Base-by-base conservation (phyloP, 768 basidiomycete species). In the Lactifluus subvellereus region DNA sequence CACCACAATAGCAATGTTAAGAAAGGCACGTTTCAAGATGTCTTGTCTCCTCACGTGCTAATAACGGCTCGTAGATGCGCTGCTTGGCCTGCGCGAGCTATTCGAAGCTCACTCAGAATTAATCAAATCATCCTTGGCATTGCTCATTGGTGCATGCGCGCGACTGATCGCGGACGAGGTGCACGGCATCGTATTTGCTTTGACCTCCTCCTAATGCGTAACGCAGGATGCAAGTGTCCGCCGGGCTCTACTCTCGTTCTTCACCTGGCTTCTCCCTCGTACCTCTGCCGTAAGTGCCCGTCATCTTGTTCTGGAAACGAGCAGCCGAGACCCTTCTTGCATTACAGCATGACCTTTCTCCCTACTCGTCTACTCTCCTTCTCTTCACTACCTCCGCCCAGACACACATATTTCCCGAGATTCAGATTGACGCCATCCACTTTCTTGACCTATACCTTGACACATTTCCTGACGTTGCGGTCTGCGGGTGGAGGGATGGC, bases 351-450 rank as follows among this genome's bases (percentile, higher is more conserved):
- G 79, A 84, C 55, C 74, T 98, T 1, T 62, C 77, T 0, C 94
- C 95, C 5, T 91, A 97, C 70, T 78, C 88, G 0, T 77, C 90
- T 1, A 69, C 86, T 0, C 77, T 98, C 6, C 78, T 98, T 27
- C 82, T 98, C 16, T 96, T 94, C 72, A 85, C 86, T 0, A 87
- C 91, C 6, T 96, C 94, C 10, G 92, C 93, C 0, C 88, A 95
- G 72, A 94, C 92, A 0, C 90, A 95, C 69, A 96, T 98, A 52
- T 97, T 94, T 72, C 94, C 94, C 22, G 93, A 96, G 73, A 93
- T 98, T 63, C 83, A 94, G 16, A 81, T 98, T 43, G 95, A 98
- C 70, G 91, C 93, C 3, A 79, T 96, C 58, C 85, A 87, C 13
- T 84, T 93, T 67, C 74, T 98, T 48, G 82, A 89, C 68, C 71